These are phyloP conservation scores for Lyophyllum decastes DNA, from an alignment of 768 basidiomycete genomes.

Conservation along the genomic window DNA sequence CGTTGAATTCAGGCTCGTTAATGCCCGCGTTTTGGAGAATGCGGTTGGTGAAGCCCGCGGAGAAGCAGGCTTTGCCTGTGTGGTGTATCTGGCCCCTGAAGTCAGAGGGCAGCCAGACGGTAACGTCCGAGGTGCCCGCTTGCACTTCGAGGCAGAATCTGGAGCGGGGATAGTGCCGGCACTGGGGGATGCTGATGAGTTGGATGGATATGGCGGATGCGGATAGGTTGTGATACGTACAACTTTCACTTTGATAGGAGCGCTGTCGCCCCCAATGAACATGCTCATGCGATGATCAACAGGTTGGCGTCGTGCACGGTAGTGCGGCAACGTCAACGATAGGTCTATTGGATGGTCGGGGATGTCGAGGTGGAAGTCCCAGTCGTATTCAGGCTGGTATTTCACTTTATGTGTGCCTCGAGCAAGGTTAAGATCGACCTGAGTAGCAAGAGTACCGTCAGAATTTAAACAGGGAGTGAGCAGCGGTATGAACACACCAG, in stretches of 20 bases:
- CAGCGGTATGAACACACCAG: slow-evolving; percentile 9
- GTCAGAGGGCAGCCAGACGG: slow-evolving; percentile 78
- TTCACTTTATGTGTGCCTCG: slow-evolving; percentile 63
- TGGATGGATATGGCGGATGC: slow-evolving; percentile 4
- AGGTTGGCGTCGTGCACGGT: slow-evolving; percentile 75
- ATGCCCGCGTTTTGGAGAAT: slow-evolving; percentile 56
- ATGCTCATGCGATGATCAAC: slow-evolving; percentile 72
- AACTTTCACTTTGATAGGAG: slow-evolving; percentile 69
- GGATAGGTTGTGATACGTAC: slow-evolving; percentile 43
- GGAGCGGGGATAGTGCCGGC: slow-evolving; percentile 53
- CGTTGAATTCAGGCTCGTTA: slow-evolving; percentile 39
- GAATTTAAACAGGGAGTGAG: not conserved
- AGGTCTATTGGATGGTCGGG: slow-evolving; percentile 57
- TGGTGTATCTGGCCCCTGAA: slow-evolving; percentile 70
- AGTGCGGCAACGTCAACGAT: slow-evolving; percentile 73
- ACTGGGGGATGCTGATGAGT: slow-evolving; percentile 39
- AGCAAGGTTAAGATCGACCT: slow-evolving; percentile 27
- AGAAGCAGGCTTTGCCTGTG: slow-evolving; percentile 55
- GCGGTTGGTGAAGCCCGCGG: slow-evolving; percentile 73
- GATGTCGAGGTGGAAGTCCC: slow-evolving; percentile 66
- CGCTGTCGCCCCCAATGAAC: slow-evolving; percentile 54
- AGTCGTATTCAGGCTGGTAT: slow-evolving; percentile 58
- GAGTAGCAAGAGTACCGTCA: slow-evolving; percentile 11
- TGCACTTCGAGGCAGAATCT: slow-evolving; percentile 67
- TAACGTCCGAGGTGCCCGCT: slow-evolving; percentile 68